Base-by-base conservation (phyloP, 2,329 filamentous ascomycete species). In the Biscogniauxia mediterranea region DNA sequence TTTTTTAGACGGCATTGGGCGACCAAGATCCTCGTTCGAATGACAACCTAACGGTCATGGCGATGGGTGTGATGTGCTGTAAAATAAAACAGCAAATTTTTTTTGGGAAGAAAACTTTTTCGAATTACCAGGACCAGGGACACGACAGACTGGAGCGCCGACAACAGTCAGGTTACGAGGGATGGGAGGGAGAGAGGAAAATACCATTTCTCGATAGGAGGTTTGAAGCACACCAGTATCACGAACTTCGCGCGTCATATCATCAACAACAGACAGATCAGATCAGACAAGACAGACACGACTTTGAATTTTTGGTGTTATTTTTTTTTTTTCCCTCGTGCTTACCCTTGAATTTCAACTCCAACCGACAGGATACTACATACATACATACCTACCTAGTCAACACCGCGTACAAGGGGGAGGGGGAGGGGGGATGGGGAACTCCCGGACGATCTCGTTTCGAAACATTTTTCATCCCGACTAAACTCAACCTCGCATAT, bases 391-490 rank as follows among this genome's bases (percentile, higher is more conserved):
- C 23, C 2, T 23, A 23, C 23, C 2, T 2, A 23, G 23, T 7
- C 3, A 21, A 11, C 42, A 19, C 28, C 55, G 42, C 46, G 42
- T 49, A 9, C 25, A 49, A 38, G 3, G 23, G 28, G 28, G 26
- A 8, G 26, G 26, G 26, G 26, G 4, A 28, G 8, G 26, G 26
- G 26, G 4, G 8, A 8, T 19, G 19, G 5, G 23, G 19, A 56
- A 26, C 23, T 52, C 55, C 55, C 55, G 25, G 55, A n/a, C 55
- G 55, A 56, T 52, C 46, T 17, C 28, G 55, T 56, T 56, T 56
- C 46, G 55, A 56, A 56, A 56, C 55, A 56, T 32, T 32, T 32
- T 51, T 13, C 19, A n/a, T 26, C 38, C 38, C 38, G 38, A 46
- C 38, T 46, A 46, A n/a, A 46, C 38, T 46, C 38, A n/a, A 3